Base-by-base conservation (phyloP, 1,284 basidiomycete species). In the Sparassis latifolia region DNA sequence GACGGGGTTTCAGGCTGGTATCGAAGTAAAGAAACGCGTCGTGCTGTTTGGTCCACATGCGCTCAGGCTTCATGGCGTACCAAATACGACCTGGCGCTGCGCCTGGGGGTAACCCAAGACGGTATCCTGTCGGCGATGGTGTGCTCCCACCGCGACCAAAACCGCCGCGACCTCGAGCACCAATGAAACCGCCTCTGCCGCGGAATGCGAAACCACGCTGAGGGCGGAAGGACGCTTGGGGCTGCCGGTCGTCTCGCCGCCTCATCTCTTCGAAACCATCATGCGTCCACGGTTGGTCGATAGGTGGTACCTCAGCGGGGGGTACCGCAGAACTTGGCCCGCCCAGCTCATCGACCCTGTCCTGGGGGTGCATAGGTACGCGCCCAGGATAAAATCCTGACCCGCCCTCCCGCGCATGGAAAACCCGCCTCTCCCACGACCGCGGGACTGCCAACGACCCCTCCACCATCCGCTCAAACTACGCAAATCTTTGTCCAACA, bases 231-330 rank as follows among this genome's bases (percentile, higher is more conserved):
- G 54, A 61, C 43, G 55, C 63, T 52, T 61, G 55, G 30, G 55
- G 52, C 49, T 52, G 40, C 51, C 74, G 73, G 49, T 88, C 85
- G 52, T 90, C 87, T 56, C 76, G 76, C 50, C 75, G 75, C 67
- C 80, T 86, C 79, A 91, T 79, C 70, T 91, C 86, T 65, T 91
- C 89, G 56, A 85, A 92, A 2, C 89, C 87, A 62, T 90, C 88
- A 62, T 91, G 89, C 0, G 76, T 82, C 89, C 89, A 91, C 3
- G 77, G 65, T 44, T 75, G 77, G 54, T 89, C 85, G 44, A 84
- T 76, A 10, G 80, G 80, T 7, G 79, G 78, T 27, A 74, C 58
- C 3, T 77, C 73, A 41, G 62, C 55, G 52, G 56, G 51, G 12
- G 54, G 42, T 5, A 51, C 49, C 10, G 50, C 40, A 28, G 45